Evolutionary conservation across 768 basidiomycete genomes (phyloP).

Genomic region (Neoboletus brunneissimus): DNA sequence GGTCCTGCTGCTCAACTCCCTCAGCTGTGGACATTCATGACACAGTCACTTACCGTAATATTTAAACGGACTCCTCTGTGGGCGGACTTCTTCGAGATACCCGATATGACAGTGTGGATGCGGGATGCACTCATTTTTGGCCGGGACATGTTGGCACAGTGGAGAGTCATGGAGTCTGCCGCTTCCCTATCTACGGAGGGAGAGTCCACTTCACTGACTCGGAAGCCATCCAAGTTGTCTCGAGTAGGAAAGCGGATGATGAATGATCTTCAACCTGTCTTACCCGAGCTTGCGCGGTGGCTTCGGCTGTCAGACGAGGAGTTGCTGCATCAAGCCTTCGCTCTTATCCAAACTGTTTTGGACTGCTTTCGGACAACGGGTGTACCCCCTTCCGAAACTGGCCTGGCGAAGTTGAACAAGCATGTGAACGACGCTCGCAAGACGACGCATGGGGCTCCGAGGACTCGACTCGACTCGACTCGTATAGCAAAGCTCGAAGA

Average conservation of each 20-base stretch:
- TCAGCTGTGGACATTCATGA: slow-evolving; percentile 81
- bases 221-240: slow-evolving; percentile 49
- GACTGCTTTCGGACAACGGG: slow-evolving; percentile 67
- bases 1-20: slow-evolving; percentile 56
- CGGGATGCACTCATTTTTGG: slow-evolving; percentile 95
- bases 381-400: slow-evolving; percentile 52
- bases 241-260: slow-evolving; percentile 72
- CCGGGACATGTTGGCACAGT: slow-evolving; percentile 77
- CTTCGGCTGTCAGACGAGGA: slow-evolving; percentile 91
- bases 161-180: slow-evolving; percentile 75
- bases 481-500: slow-evolving; percentile 67
- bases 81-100: slow-evolving; percentile 75
- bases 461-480: slow-evolving; percentile 51
- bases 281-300: slow-evolving; percentile 82
- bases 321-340: slow-evolving; percentile 83
- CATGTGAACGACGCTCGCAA: slow-evolving; percentile 59
- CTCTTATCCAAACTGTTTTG: slow-evolving; percentile 76
- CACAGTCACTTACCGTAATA: slow-evolving; percentile 73
- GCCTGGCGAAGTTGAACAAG: slow-evolving; percentile 64
- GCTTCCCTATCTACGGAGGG: slow-evolving; percentile 24
- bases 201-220: slow-evolving; percentile 18
- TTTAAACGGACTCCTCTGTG: slow-evolving; percentile 83
- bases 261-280: slow-evolving; percentile 68
- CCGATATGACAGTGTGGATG: slow-evolving; percentile 96
- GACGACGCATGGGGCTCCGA: slow-evolving; percentile 41